A percentile compares a stretch with the other conserved stretches of the same genome.
Evolutionary conservation across 371 early-diverging fungal genomes (phyloP).

Genomic region (Mortierella sp.): DNA sequence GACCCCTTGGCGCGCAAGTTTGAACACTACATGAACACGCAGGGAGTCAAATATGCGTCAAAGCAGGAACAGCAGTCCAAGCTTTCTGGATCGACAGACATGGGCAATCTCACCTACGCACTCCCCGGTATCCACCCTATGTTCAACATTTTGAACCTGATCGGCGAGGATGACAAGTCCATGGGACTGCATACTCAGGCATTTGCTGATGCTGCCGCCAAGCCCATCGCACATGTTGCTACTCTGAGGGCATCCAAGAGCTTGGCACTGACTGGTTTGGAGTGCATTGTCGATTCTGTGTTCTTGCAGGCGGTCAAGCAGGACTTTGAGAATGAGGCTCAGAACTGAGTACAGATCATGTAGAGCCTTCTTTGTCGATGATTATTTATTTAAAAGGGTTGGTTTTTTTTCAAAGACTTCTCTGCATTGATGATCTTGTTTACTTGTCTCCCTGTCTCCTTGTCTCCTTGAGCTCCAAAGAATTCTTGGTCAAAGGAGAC

Average conservation of each 20-base stretch:
- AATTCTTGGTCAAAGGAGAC: too few species aligned
- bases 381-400: too few species aligned
- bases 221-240: conserved; percentile 61
- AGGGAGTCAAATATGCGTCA: conserved; percentile 33
- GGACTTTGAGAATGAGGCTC: conserved; percentile 18
- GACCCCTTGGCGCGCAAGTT: conserved; percentile 59
- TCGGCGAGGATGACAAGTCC: conserved; percentile 40
- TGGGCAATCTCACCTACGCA: conserved; percentile 72
- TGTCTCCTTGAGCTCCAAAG: too few species aligned
- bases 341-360: neutral
- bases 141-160: conserved; percentile 64
- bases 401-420: too few species aligned
- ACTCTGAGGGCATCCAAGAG: conserved; percentile 67
- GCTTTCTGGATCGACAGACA: conserved; percentile 65
- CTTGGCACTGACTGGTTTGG: conserved; percentile 59
- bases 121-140: conserved; percentile 69
- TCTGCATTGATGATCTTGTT: too few species aligned
- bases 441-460: too few species aligned
- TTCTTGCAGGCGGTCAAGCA: conserved; percentile 59
- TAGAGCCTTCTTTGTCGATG: neutral
- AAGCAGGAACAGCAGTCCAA: conserved; percentile 42
- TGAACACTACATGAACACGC: conserved; percentile 59
- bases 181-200: conserved; percentile 63
- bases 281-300: conserved; percentile 48
- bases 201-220: conserved; percentile 62